phyloP scores from a whole-genome alignment of 257 asterid species.

The Buddleja alternifolia region DNA sequence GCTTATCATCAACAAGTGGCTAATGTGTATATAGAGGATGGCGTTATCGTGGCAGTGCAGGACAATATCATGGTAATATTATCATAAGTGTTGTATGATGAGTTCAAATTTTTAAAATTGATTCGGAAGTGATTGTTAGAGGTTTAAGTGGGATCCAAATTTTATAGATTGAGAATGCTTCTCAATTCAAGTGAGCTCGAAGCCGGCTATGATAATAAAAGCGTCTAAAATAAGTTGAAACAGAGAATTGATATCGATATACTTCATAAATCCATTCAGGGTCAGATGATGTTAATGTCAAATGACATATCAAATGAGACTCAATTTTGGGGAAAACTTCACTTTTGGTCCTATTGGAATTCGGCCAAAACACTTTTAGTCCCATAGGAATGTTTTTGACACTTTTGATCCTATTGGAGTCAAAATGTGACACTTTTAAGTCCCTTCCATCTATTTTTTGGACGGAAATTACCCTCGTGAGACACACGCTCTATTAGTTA shows the following conservation, averaged over 20 bases:
- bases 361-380: no score
- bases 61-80: constrained; percentile 61
- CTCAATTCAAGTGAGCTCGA: constrained; percentile 1
- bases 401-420: no score
- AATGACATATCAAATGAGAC: constrained; percentile 2
- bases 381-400: no score
- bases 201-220: neutral
- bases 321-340: no score
- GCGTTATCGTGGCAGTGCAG: constrained; percentile 65
- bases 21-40: constrained; percentile 88
- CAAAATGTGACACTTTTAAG: no score
- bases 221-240: neutral
- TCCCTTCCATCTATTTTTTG: no score
- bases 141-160: constrained; percentile 6
- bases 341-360: no score
- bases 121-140: constrained; percentile 18
- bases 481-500: no score
- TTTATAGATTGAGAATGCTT: constrained; percentile 3
- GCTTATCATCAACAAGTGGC: constrained; percentile 85
- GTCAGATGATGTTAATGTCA: neutral
- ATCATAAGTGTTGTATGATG: neutral
- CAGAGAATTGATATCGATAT: neutral
- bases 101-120: constrained; percentile 12
- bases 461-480: no score
- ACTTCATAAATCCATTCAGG: neutral